These are phyloP conservation scores for Wallacemonas sp. DNA, from an alignment of 208 protist genomes.

Conservation along the genomic window DNA sequence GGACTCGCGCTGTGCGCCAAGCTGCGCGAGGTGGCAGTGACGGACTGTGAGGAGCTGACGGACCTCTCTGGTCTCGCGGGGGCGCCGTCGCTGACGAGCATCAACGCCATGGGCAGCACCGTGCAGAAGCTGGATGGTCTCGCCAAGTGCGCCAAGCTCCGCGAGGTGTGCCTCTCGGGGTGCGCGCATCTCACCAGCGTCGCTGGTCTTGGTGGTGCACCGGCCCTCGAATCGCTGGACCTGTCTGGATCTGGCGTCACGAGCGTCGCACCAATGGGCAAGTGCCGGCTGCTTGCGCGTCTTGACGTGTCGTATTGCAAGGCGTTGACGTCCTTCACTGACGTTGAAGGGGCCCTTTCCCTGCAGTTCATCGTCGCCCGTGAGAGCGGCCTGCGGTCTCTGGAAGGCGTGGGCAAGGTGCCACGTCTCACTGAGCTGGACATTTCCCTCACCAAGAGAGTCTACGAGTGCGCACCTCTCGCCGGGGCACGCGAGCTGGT, in stretches of 20 bases:
- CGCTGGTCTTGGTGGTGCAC: neutral
- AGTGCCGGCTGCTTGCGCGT: neutral
- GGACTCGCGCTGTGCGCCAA: no score
- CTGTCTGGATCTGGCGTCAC: neutral
- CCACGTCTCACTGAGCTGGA: neutral
- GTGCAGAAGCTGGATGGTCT: neutral
- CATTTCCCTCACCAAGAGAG: neutral
- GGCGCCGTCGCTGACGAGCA: neutral
- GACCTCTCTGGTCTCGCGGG: neutral
- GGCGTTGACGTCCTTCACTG: neutral
- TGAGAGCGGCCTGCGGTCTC: neutral
- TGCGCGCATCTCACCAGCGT: neutral
- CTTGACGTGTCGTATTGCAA: neutral
- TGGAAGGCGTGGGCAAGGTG: neutral
- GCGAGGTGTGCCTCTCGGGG: neutral
- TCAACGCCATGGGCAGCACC: neutral
- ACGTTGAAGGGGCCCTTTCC: neutral
- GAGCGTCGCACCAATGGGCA: neutral
- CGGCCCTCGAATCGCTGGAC: neutral
- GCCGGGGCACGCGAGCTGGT: neutral
- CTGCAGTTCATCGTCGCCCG: neutral
- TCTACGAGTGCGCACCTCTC: neutral
- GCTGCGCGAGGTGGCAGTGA: neutral
- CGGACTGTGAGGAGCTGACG: neutral
- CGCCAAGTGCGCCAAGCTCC: neutral